A percentile compares a stretch with the other conserved stretches of the same genome.
These are phyloP conservation scores for Botryotinia narcissicola DNA, from an alignment of 2,329 filamentous ascomycete genomes.

Conservation along the genomic window DNA sequence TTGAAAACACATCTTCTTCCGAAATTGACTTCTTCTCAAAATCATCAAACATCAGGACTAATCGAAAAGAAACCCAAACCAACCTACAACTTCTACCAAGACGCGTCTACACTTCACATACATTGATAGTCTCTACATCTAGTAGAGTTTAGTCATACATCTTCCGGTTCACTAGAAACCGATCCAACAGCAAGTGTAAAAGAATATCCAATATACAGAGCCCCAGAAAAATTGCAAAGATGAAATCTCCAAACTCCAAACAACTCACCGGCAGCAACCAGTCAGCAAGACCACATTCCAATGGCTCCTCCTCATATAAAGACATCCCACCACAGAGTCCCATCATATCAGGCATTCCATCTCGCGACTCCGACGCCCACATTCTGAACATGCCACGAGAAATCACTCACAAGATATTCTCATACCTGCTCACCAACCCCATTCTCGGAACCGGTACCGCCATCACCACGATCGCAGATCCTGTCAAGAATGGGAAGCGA, in stretches of 20 bases:
- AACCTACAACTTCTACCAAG: background rate
- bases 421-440: background rate
- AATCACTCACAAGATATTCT: background rate
- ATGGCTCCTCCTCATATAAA: accelerated
- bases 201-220: background rate
- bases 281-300: too few species aligned
- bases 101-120: background rate
- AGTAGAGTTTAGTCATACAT: too few species aligned
- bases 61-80: background rate
- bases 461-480: background rate
- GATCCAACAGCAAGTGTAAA: background rate
- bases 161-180: background rate
- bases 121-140: background rate
- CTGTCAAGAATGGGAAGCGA: background rate
- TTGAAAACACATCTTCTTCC: background rate
- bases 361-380: background rate
- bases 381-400: background rate
- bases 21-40: accelerated
- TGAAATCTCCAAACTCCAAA: background rate
- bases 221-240: background rate
- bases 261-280: too few species aligned
- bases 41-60: background rate
- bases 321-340: accelerated
- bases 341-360: background rate
- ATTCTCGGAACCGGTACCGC: background rate